Evolutionary conservation across 2,329 filamentous ascomycete genomes (phyloP).

Genomic region (Hypoxylon sp.): DNA sequence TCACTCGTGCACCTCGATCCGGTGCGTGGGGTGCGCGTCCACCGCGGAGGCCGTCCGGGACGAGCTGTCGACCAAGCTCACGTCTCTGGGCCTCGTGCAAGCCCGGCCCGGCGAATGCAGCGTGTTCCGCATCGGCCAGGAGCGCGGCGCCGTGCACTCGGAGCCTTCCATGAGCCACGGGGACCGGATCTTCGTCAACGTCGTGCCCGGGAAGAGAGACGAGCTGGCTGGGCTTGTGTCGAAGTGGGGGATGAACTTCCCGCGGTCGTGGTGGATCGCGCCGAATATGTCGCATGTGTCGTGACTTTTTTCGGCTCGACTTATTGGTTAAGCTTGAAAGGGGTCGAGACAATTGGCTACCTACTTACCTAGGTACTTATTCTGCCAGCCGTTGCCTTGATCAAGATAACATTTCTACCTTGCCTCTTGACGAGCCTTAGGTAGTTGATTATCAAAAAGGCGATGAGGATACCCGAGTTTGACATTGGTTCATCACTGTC

Average conservation of each 20-base stretch:
- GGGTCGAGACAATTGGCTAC: too few relatives aligned
- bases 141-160: constrained; percentile 54
- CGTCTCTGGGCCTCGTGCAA: constrained; percentile 33
- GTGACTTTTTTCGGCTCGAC: too few relatives aligned
- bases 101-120: constrained; percentile 47
- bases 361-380: too few relatives aligned
- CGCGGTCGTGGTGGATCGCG: constrained; percentile 42
- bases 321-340: too few relatives aligned
- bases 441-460: too few relatives aligned
- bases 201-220: constrained; percentile 48
- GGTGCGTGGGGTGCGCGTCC: constrained; percentile 55
- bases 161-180: constrained; percentile 49
- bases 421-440: too few relatives aligned
- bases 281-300: constrained; percentile 15
- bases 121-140: constrained; percentile 54
- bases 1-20: constrained; percentile 53
- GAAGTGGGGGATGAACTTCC: constrained; percentile 52
- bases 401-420: too few relatives aligned
- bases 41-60: constrained; percentile 52
- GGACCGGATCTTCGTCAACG: constrained; percentile 50
- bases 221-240: constrained; percentile 46
- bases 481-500: too few relatives aligned
- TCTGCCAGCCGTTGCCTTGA: too few relatives aligned
- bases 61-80: constrained; percentile 46
- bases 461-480: too few relatives aligned